A percentile compares a stretch with the other conserved stretches of the same genome.
Conservation (phyloP, 164 flowering plant species). For the Cinnamomum chago region DNA sequence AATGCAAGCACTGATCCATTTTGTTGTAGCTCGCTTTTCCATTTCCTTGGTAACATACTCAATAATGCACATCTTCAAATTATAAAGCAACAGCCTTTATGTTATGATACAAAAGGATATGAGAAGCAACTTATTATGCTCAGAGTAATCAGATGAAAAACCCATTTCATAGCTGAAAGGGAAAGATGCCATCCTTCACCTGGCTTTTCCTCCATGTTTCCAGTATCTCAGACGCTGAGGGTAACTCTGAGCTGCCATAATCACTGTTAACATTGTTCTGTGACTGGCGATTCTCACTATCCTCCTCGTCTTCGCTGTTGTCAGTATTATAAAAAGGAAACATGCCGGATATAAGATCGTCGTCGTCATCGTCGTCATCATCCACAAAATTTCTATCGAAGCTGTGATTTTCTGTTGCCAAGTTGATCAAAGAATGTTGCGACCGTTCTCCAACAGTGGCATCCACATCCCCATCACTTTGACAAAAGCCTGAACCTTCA, state of each 20-base stretch:
- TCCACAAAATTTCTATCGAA: conserved; percentile 1
- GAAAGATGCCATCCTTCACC: conserved; percentile 32
- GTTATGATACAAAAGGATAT: background rate
- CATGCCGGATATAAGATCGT: background rate
- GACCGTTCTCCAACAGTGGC: conserved; percentile 1
- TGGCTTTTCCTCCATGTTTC: conserved; percentile 58
- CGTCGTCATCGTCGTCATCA: background rate
- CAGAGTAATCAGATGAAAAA: background rate
- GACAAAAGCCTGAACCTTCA: conserved; percentile 1
- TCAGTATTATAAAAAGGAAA: background rate
- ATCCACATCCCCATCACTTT: conserved; percentile 1
- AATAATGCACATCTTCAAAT: too few species aligned
- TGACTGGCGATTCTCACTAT: background rate
- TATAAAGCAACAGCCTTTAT: background rate
- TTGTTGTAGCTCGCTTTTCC: too few species aligned
- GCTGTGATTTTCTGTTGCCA: background rate
- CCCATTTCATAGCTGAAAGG: conserved; percentile 11
- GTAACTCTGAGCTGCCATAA: conserved; percentile 14
- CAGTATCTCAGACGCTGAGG: conserved; percentile 62
- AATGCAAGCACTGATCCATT: too few species aligned
- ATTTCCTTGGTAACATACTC: too few species aligned
- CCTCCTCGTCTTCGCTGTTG: background rate
- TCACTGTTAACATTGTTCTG: conserved; percentile 1
- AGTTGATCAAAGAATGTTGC: conserved; percentile 4
- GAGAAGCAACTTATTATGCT: background rate